Base-by-base conservation (phyloP, 345 rosid species). In the Arabidopsis thaliana region DNA sequence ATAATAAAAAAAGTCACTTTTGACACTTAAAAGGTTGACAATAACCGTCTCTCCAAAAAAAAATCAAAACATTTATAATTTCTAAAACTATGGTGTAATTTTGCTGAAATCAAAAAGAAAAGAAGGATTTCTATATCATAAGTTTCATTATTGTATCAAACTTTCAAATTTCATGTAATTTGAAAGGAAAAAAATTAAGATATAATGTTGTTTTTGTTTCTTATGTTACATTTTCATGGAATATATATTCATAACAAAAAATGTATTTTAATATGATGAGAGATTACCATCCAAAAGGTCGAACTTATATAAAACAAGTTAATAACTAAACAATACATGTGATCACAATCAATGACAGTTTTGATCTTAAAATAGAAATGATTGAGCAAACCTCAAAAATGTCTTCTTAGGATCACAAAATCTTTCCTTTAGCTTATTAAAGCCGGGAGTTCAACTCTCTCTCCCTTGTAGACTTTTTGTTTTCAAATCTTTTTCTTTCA, bases 281-380 rank as follows among this genome's bases (percentile, higher is more conserved):
- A 10, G 20, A 0, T 48, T 20, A 34, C 11, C 33, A 48, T 65
- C 30, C 20, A 16, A 30, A 2, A 16, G 48, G n/a, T 6, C 28
- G 10, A 46, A 32, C 3, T 33, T 45, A 9, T 16, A 16, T 20
- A 30, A 1, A 4, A 42, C 32, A 28, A 28, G 32, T 24, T 2
- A 46, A 16, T 16, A 32, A 64, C 33, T 38, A 50, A 36, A 28
- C 71, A 49, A 45, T 32, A 2, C 55, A 64, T 32, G 41, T 46
- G 42, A 46, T 46, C 40, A 33, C 28, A 33, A 32, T 65, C 41
- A 65, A 7, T 61, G 36, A 41, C 16, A 33, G 42, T 55, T 38
- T 2, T 52, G 14, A 38, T 67, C 25, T 20, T 5, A 37, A 38
- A 50, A 50, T 51, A 52, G 23, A 8, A 50, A 50, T 66, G 59